Base-by-base conservation (phyloP, 2,329 filamentous ascomycete genomes). In the Microsporum ferrugineum region DNA sequence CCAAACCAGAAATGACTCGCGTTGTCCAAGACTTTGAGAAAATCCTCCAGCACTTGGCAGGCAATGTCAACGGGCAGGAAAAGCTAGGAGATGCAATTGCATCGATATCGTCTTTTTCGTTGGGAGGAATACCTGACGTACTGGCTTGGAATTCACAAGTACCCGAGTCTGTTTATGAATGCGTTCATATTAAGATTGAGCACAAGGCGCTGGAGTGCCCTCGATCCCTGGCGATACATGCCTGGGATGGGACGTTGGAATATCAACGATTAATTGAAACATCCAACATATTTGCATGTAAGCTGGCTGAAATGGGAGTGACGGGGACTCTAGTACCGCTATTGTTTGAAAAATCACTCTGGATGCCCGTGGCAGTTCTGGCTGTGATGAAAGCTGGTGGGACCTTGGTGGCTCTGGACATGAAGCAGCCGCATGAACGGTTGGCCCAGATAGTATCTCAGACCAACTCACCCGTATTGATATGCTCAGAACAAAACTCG, bases 271-370 rank as follows among this genome's bases (percentile, higher is more conserved):
- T 66, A 10, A 27, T 51, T 2, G 27, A 51, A 23, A 51, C 27
- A 27, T 73, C 64, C 62, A 72, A 58, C 62, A 67, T 17, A 59
- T 65, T 67, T 45, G 68, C 71, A 14, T 63, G 68, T 49, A 67
- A 69, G 43, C 65, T 75, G 8, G 17, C 17, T 10, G 29, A 58
- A 29, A 43, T 57, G 3, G 65, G 75, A 36, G 65, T 76, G 34
- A 51, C 71, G 8, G 64, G 65, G 5, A 62, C 62, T n/a, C 41
- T 65, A 7, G 62, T 71, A 3, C 65, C 66, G 3, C n/a, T 69
- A 5, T 71, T 68, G 53, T 71, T 71, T 55, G 66, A 71, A 47
- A 71, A 71, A 51, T 71, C 69, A 39, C 63, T 55, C 29, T 71
- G 68, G 69, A 67, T 67, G n/a, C 61, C 68, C n/a, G 65, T 71